Percentiles rank a stretch among this genome's conserved stretches.
Evolutionary conservation across 495 filamentous ascomycete species (phyloP).

Genomic region (Opeltia flavorubescens): DNA sequence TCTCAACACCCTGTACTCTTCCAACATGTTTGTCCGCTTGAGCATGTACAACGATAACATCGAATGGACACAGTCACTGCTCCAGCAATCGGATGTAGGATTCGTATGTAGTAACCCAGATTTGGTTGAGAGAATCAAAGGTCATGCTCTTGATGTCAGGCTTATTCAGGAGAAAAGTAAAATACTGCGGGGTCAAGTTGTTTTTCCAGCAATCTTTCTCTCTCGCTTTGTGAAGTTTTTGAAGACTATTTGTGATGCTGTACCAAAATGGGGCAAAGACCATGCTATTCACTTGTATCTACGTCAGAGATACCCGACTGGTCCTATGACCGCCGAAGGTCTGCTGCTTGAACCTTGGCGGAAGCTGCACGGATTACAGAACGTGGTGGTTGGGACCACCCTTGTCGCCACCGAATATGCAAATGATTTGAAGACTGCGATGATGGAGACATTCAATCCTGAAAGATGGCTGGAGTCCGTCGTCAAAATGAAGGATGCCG

Average conservation of each 20-base stretch:
- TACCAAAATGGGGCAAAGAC: neutral
- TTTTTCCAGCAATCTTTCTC: neutral
- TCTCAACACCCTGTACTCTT: neutral
- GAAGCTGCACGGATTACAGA: neutral
- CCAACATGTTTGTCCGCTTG: neutral
- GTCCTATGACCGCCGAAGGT: neutral
- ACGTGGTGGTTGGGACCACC: neutral
- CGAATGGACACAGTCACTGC: neutral
- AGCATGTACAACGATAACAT: neutral
- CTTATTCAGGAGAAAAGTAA: neutral
- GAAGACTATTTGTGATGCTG: neutral
- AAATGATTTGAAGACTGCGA: neutral
- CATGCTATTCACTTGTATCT: neutral
- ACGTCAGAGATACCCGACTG: neutral
- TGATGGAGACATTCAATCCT: neutral
- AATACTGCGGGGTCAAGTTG: neutral
- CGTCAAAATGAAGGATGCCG: neutral
- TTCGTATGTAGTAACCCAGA: neutral
- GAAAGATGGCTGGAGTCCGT: neutral
- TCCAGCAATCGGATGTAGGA: neutral
- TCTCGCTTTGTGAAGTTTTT: neutral
- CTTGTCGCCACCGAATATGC: neutral
- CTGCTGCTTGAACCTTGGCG: neutral
- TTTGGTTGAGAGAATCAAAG: neutral
- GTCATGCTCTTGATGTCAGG: neutral